Conservation (phyloP, 768 basidiomycete species). For the Polyporus arcularius region DNA sequence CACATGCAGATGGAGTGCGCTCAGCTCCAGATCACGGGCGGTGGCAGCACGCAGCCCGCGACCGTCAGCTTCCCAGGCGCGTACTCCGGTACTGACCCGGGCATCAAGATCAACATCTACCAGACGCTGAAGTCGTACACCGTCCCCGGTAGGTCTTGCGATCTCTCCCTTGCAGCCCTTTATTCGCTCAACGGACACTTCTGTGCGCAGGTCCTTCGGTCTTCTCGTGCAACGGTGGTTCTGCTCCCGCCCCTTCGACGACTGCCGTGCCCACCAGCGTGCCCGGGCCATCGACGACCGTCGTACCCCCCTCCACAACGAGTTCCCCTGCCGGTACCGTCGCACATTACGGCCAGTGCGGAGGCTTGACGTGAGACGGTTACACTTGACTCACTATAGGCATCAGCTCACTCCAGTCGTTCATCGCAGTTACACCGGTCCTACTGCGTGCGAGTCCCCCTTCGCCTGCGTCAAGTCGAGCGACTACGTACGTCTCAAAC, state of each 20-base stretch:
- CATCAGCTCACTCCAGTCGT: too few relatives aligned
- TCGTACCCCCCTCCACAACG: constrained; percentile 15
- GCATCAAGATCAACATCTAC: constrained; percentile 37
- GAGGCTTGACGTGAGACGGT: constrained; percentile 36
- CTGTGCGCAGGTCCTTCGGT: constrained; percentile 24
- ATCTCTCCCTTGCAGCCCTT: neutral
- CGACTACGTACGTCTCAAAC: constrained; percentile 34
- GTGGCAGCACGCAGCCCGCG: constrained; percentile 32
- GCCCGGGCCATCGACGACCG: neutral
- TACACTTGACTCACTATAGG: neutral
- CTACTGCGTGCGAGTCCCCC: constrained; percentile 38
- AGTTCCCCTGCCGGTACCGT: constrained; percentile 31
- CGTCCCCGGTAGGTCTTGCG: constrained; percentile 24
- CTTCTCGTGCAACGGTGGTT: constrained; percentile 29
- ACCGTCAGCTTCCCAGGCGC: constrained; percentile 40
- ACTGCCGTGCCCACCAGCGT: constrained; percentile 5
- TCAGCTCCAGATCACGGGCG: constrained; percentile 39
- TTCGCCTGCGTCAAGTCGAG: constrained; percentile 37
- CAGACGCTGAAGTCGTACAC: constrained; percentile 31
- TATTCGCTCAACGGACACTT: neutral
- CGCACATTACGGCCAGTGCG: constrained; percentile 45
- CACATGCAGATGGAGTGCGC: constrained; percentile 37
- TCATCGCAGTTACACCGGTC: constrained; percentile 34
- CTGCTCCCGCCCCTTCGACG: constrained; percentile 11
- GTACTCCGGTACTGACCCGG: constrained; percentile 37